Evolutionary conservation across 2,329 filamentous ascomycete genomes (phyloP).

Genomic region (Verticillium albo-atrum): DNA sequence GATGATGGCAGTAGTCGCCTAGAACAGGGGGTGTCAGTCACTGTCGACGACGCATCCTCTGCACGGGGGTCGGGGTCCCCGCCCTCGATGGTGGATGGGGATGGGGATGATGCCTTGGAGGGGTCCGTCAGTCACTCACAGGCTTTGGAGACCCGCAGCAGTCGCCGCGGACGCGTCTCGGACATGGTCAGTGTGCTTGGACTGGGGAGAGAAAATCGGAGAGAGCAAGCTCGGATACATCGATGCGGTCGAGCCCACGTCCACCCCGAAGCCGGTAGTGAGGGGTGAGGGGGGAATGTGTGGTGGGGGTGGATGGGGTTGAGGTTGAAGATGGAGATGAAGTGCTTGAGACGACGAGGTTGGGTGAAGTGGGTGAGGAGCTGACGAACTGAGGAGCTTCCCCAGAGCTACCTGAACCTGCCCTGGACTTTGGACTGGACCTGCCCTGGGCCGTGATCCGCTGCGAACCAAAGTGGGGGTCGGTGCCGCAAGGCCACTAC

Average conservation of each 20-base stretch:
- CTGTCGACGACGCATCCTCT: background rate
- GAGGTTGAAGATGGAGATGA: background rate
- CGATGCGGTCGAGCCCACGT: background rate
- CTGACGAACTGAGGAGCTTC: background rate
- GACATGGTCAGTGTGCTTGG: background rate
- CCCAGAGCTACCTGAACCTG: background rate
- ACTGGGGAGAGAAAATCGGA: background rate
- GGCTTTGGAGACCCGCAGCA: constrained; percentile 1
- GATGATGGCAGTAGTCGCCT: constrained; percentile 41
- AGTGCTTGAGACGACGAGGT: background rate
- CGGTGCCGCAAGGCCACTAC: too few relatives aligned
- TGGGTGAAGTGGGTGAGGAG: background rate
- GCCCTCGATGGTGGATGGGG: background rate
- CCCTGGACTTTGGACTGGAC: too few relatives aligned
- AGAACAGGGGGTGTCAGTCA: background rate
- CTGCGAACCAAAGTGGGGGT: too few relatives aligned
- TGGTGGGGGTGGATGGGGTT: background rate
- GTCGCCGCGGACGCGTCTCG: background rate
- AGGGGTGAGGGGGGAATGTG: background rate
- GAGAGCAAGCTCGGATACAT: background rate
- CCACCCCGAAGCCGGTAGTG: background rate
- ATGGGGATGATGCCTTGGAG: background rate
- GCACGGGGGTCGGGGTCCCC: background rate
- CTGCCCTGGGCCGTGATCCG: too few relatives aligned
- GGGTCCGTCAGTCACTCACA: background rate